A percentile compares a stretch with the other conserved stretches of the same genome.
These are phyloP conservation scores for Pestalotiopsis sp. DNA, from an alignment of 2,329 filamentous ascomycete species.

Conservation along the genomic window DNA sequence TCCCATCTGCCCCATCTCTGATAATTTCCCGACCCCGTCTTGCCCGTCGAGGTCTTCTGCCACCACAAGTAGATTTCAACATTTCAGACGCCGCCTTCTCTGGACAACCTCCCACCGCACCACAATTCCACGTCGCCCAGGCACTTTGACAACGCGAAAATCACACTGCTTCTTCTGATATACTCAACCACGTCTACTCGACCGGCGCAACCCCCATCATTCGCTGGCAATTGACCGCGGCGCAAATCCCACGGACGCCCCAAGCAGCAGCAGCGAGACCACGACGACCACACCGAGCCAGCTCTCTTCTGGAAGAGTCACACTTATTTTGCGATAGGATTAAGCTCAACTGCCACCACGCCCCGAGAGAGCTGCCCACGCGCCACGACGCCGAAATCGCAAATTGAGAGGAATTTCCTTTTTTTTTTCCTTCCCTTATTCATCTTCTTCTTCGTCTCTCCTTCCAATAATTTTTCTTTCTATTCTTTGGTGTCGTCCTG, in stretches of 20 bases:
- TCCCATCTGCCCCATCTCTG: slow-evolving; percentile 28
- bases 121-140: slow-evolving; percentile 1
- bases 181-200: not conserved
- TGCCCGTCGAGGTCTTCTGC: slow-evolving; percentile 11
- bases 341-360: not conserved
- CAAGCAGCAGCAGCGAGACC: not conserved
- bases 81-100: slow-evolving; percentile 5
- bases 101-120: slow-evolving; percentile 2
- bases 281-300: not conserved
- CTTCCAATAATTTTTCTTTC: not conserved
- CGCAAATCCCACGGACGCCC: not conserved
- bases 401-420: not conserved
- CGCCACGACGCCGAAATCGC: not conserved
- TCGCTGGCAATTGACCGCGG: not conserved
- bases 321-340: not conserved
- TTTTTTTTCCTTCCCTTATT: not conserved
- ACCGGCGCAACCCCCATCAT: not conserved
- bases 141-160: not conserved
- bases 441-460: not conserved
- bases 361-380: not conserved
- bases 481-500: not conserved
- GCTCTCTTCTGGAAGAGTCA: not conserved
- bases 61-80: slow-evolving; percentile 17
- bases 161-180: not conserved
- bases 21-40: slow-evolving; percentile 30